Conservation (phyloP, 2,329 filamentous ascomycete species). For the Beauveria rudraprayagi region DNA sequence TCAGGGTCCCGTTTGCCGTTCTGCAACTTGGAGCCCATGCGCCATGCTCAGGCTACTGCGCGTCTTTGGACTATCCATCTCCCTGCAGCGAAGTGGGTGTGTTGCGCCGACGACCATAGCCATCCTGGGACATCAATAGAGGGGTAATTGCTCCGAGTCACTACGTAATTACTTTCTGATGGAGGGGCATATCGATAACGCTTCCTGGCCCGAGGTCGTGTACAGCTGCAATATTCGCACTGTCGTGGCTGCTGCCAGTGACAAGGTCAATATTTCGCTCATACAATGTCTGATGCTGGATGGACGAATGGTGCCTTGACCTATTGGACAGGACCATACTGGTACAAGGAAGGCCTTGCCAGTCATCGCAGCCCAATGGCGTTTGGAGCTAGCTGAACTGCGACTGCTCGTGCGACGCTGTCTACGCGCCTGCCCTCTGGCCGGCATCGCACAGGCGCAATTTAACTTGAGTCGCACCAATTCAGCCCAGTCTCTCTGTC, state of each 20-base stretch:
- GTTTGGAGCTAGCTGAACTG: background rate
- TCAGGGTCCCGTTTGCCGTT: constrained; percentile 1
- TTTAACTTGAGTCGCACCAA: background rate
- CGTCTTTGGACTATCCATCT: constrained; percentile 3
- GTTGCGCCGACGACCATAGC: constrained; percentile 3
- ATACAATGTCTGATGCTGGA: background rate
- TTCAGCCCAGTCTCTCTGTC: background rate
- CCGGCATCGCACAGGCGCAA: background rate
- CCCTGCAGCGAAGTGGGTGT: constrained; percentile 2
- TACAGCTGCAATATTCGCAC: background rate
- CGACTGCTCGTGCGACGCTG: background rate
- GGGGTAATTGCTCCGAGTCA: background rate
- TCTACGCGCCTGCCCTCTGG: background rate
- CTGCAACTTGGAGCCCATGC: background rate
- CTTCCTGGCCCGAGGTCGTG: too few relatives aligned
- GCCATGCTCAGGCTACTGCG: background rate
- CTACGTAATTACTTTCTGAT: background rate
- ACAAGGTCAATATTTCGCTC: background rate
- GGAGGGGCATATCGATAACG: constrained; percentile 10
- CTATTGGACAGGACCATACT: background rate
- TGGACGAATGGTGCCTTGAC: too few relatives aligned
- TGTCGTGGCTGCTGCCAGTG: background rate
- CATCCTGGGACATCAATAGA: constrained; percentile 5
- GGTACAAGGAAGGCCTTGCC: background rate
- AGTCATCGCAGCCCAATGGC: background rate